Percentiles rank a stretch among this genome's conserved stretches.
These are phyloP conservation scores for Penicillium manginii DNA, from an alignment of 495 filamentous ascomycete species.

Conservation along the genomic window DNA sequence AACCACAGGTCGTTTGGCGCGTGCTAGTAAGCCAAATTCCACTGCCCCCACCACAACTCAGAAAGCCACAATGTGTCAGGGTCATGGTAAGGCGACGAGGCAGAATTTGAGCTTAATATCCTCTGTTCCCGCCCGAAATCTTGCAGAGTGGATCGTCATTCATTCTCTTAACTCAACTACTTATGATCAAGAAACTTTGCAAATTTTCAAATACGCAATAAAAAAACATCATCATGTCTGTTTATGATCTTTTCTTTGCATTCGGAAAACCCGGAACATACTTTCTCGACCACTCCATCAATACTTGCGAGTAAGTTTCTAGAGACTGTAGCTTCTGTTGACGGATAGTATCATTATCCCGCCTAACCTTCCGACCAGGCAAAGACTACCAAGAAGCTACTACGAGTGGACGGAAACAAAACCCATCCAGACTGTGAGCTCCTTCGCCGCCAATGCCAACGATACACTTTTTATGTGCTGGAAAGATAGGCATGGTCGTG, in stretches of 20 bases:
- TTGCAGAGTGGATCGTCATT: neutral
- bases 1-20: neutral
- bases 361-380: neutral
- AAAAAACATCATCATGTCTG: slow-evolving; percentile 3
- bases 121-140: neutral
- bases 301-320: neutral
- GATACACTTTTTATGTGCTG: neutral
- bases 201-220: no score
- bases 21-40: neutral
- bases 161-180: no score
- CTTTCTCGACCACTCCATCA: slow-evolving; percentile 4
- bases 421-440: no score
- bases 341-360: neutral
- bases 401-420: neutral
- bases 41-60: neutral
- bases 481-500: neutral
- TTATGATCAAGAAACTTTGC: no score
- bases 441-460: neutral
- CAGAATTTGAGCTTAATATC: neutral
- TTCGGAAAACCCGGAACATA: slow-evolving; percentile 11
- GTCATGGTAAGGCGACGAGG: neutral
- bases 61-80: neutral
- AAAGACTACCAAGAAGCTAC: neutral
- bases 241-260: slow-evolving; percentile 11
- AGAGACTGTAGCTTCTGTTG: neutral